Percentiles rank a stretch among this genome's conserved stretches.
These are phyloP conservation scores for Aspergillus bertholletiae DNA, from an alignment of 495 filamentous ascomycete species.

Conservation along the genomic window DNA sequence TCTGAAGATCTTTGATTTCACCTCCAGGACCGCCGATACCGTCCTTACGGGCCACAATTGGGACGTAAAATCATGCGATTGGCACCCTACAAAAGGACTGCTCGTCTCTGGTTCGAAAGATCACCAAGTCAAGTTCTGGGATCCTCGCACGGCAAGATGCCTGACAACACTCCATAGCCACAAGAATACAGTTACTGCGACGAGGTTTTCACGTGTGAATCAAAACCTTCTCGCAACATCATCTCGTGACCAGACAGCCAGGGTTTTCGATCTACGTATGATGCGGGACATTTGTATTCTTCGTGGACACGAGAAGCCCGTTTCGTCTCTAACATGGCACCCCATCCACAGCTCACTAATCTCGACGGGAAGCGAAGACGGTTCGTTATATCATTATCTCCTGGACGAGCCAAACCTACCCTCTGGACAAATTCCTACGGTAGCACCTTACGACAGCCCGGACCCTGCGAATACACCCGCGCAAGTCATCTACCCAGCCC, in stretches of 20 bases:
- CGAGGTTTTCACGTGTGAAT: constrained; percentile 77
- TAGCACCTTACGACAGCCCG: constrained; percentile 78
- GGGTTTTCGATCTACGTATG: constrained; percentile 93
- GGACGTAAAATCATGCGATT: constrained; percentile 95
- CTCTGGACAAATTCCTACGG: constrained; percentile 56
- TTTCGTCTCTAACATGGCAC: constrained; percentile 91
- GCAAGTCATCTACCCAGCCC: constrained; percentile 85
- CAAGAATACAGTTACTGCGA: constrained; percentile 92
- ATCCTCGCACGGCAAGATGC: constrained; percentile 83
- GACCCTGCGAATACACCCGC: constrained; percentile 74
- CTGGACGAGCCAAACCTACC: constrained; percentile 88
- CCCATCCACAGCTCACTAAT: constrained; percentile 83
- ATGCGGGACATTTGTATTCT: constrained; percentile 96
- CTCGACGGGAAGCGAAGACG: constrained; percentile 87
- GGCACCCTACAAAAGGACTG: constrained; percentile 94
- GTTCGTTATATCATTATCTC: constrained; percentile 85
- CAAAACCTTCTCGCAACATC: constrained; percentile 85
- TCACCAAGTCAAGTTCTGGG: constrained; percentile 96
- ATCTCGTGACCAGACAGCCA: constrained; percentile 84
- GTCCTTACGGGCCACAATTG: constrained; percentile 86
- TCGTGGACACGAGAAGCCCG: constrained; percentile 89
- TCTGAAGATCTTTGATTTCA: constrained; percentile 94
- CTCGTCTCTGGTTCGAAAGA: constrained; percentile 97
- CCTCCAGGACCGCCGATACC: constrained; percentile 75
- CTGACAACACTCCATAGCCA: constrained; percentile 95